Percentiles rank a stretch among this genome's conserved stretches.
phyloP scores from a whole-genome alignment of 805 yeast species.

The Grigorovia humatica region DNA sequence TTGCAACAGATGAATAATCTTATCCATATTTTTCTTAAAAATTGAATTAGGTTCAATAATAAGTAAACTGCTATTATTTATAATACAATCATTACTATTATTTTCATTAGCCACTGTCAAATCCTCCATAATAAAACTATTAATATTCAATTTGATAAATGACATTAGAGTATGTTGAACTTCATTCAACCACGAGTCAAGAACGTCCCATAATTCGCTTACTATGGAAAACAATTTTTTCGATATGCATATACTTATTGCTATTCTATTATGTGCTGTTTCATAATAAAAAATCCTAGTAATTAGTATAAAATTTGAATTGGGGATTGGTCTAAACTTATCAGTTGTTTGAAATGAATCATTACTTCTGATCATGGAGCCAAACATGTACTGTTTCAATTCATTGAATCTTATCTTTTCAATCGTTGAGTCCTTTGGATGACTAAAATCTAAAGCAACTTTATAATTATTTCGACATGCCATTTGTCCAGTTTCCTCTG shows the following conservation, averaged over 20 bases:
- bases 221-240: constrained; percentile 20
- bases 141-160: constrained; percentile 7
- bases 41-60: constrained; percentile 2
- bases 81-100: not conserved
- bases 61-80: not conserved
- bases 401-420: constrained; percentile 25
- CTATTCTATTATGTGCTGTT: constrained; percentile 18
- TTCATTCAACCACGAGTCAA: constrained; percentile 23
- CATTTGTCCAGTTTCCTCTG: constrained; percentile 31
- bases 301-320: constrained; percentile 25
- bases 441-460: constrained; percentile 26
- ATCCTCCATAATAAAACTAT: not conserved
- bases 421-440: constrained; percentile 14
- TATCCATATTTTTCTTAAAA: constrained; percentile 16
- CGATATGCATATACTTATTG: constrained; percentile 28
- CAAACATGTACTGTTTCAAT: constrained; percentile 32
- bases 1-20: constrained; percentile 21
- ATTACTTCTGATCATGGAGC: constrained; percentile 29
- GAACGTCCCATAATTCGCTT: constrained; percentile 26
- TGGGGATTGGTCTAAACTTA: constrained; percentile 23
- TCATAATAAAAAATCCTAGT: constrained; percentile 26
- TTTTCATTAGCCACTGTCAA: not conserved
- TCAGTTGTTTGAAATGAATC: constrained; percentile 17
- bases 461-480: constrained; percentile 29
- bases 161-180: constrained; percentile 12